Base-by-base conservation (phyloP, 805 yeast species). In the Hyphopichia homilentoma region DNA sequence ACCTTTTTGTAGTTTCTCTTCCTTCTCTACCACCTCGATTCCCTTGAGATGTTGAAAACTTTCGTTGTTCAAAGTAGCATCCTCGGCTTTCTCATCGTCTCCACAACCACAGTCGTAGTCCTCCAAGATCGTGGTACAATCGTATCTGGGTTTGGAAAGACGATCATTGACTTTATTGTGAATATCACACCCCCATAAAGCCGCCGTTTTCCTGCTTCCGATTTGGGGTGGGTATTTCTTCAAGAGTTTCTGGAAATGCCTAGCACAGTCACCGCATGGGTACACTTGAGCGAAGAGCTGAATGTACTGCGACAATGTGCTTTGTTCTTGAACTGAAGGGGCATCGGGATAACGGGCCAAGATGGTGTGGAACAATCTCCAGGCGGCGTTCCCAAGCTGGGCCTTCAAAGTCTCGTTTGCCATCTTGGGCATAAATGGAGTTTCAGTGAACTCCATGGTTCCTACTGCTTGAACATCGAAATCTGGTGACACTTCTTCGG, bases 21-120 rank as follows among this genome's bases (percentile, higher is more conserved):
- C 63, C 27, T 65, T 66, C 34, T 77, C 77, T 24, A 58, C 60
- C 7, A 71, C 56, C 33, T 64, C 63, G 33, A 76, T 66, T 29
- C 66, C 60, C 17, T 65, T 52, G 39, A 75, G 49, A 47, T 73
- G 78, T 2, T 62, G 61, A 19, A 57, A 41, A 12, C 49, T 44
- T 32, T 57, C 54, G 19, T 48, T 46, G 2, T 63, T 65, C 35
- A 67, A 50, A 2, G 73, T 70, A 13, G 39, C 42, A 34, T 68
- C 78, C 5, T 50, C 61, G 29, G 63, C 70, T 44, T 72, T 76
- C 46, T 79, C 90, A 31, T 79, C 95, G 8, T 57, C 68, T 1
- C 93, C 95, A 61, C 98, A 90, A 0, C 98, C 98, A 65, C 98
- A 90, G 49, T 89, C 95, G 57, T 93, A 93, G 58, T 86, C 93